Conservation (phyloP, 768 basidiomycete species). For the Tulasnella sp. region DNA sequence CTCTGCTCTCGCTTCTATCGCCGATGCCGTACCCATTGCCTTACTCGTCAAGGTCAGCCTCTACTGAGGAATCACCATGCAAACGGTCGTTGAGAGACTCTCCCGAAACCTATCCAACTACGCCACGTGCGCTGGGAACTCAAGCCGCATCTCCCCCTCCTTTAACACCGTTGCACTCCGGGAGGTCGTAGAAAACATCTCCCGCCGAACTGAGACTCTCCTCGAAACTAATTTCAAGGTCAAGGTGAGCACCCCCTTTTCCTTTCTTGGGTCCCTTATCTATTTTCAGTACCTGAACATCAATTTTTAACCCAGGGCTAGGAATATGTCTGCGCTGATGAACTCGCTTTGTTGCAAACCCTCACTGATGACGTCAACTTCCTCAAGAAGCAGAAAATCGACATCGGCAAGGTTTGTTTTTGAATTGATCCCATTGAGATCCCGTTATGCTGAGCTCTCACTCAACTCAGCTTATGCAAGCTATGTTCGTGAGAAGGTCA, state of each 20-base stretch:
- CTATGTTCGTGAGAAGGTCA: slow-evolving; percentile 86
- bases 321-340: slow-evolving; percentile 99
- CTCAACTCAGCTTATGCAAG: slow-evolving; percentile 60
- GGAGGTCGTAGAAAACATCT: no score
- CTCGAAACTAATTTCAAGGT: slow-evolving; percentile 94
- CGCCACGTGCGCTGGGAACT: slow-evolving; percentile 98
- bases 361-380: slow-evolving; percentile 96
- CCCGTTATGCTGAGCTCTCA: neutral
- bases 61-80: slow-evolving; percentile 99
- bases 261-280: neutral
- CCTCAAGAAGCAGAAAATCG: slow-evolving; percentile 91
- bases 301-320: slow-evolving; percentile 72
- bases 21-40: slow-evolving; percentile 90
- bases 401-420: slow-evolving; percentile 64
- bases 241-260: slow-evolving; percentile 51
- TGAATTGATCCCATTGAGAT: neutral
- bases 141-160: slow-evolving; percentile 82
- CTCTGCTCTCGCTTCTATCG: slow-evolving; percentile 94
- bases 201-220: no score
- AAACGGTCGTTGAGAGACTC: slow-evolving; percentile 96
- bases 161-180: slow-evolving; percentile 93
- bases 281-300: slow-evolving; percentile 2
- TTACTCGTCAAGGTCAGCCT: slow-evolving; percentile 96
- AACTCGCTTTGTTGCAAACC: slow-evolving; percentile 82
- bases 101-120: slow-evolving; percentile 87